These are phyloP conservation scores for Astrothelium macrocarpum DNA, from an alignment of 495 filamentous ascomycete species.

Conservation along the genomic window DNA sequence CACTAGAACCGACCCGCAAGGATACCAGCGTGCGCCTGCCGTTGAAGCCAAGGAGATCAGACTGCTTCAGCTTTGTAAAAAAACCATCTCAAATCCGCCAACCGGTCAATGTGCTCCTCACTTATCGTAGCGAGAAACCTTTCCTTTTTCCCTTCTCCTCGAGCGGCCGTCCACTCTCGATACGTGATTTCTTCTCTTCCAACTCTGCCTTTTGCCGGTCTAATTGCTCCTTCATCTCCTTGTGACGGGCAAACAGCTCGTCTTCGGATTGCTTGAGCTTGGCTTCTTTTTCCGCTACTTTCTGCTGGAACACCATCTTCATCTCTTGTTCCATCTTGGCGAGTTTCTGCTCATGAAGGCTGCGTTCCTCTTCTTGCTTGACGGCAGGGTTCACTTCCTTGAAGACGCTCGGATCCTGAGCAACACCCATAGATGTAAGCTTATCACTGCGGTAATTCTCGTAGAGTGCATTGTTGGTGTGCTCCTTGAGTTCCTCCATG, in stretches of 20 bases:
- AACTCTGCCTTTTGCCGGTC: slow-evolving; percentile 87
- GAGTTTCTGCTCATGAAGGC: slow-evolving; percentile 97
- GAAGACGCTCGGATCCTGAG: slow-evolving; percentile 97
- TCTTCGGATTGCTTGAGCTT: slow-evolving; percentile 99
- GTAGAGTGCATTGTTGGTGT: slow-evolving; percentile 97
- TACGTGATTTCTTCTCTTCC: slow-evolving; percentile 89
- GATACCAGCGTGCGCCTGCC: not conserved
- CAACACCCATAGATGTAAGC: slow-evolving; percentile 94
- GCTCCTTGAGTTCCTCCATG: slow-evolving; percentile 99
- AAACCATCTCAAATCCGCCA: not conserved
- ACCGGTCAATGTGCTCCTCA: too few relatives aligned
- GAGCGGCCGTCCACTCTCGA: slow-evolving; percentile 89
- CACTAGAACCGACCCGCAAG: not conserved
- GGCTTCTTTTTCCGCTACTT: slow-evolving; percentile 98
- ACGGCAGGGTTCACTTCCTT: slow-evolving; percentile 99
- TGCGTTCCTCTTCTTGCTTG: slow-evolving; percentile 98
- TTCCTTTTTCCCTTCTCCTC: slow-evolving; percentile 92
- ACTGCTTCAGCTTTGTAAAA: not conserved
- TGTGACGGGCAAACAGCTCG: slow-evolving; percentile 92
- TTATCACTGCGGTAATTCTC: slow-evolving; percentile 99
- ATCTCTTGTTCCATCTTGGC: slow-evolving; percentile 99
- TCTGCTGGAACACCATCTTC: slow-evolving; percentile 99
- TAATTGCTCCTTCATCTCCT: slow-evolving; percentile 99
- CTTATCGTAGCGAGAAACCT: slow-evolving; percentile 93
- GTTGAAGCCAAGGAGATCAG: not conserved